Percentiles rank a stretch among this genome's conserved stretches.
Conservation (phyloP, 164 flowering plant genomes). For the Umbilicus rupestris region DNA sequence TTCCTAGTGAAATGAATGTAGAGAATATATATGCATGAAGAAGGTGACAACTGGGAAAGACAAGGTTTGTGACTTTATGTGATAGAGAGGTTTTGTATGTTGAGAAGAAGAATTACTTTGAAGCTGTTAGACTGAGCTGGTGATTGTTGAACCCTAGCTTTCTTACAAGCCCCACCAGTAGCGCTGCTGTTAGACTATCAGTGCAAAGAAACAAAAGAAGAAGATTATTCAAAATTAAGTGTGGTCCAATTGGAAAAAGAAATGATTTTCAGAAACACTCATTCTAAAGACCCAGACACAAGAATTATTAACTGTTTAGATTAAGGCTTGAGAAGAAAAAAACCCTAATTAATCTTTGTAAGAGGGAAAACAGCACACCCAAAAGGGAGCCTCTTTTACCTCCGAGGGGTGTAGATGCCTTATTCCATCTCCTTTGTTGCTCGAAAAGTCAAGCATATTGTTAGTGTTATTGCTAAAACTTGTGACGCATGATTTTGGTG, state of each 20-base stretch:
- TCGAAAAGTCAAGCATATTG: constrained; percentile 54
- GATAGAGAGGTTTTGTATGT: not conserved
- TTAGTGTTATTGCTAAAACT: constrained; percentile 35
- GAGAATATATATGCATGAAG: constrained; percentile 14
- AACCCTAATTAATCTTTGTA: too few relatives aligned
- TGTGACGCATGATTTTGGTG: constrained; percentile 61
- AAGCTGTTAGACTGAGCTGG: constrained; percentile 41
- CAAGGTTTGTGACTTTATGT: not conserved
- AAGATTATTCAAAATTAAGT: not conserved
- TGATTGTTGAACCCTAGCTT: constrained; percentile 70
- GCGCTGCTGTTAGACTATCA: constrained; percentile 52
- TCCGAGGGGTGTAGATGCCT: constrained; percentile 45
- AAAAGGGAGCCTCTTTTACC: constrained; percentile 29
- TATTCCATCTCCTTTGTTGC: constrained; percentile 20
- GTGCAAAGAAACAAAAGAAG: constrained; percentile 8
- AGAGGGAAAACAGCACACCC: not conserved
- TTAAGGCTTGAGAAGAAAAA: not conserved
- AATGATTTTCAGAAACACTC: not conserved
- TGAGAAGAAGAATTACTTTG: constrained; percentile 40
- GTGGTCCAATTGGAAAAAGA: too few relatives aligned
- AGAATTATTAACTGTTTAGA: too few relatives aligned
- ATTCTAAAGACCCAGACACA: too few relatives aligned
- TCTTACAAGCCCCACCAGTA: constrained; percentile 61
- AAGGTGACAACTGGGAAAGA: constrained; percentile 21
- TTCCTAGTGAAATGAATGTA: not conserved